Base-by-base conservation (phyloP, 768 basidiomycete genomes). In the Termitomyces eurrhizus region DNA sequence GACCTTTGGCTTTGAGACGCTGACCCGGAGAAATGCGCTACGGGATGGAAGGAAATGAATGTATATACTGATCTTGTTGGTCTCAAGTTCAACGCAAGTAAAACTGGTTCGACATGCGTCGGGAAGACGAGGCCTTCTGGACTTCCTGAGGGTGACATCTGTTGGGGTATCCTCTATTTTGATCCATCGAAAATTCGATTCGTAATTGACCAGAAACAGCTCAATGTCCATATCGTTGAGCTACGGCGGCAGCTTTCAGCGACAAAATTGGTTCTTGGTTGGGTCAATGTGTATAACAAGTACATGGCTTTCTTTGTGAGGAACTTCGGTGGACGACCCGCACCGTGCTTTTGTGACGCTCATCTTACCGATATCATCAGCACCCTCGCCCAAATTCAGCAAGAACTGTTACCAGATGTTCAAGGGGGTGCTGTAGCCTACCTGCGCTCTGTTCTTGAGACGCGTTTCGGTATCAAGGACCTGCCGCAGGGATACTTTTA, bases 1-100 rank as follows among this genome's bases (percentile, higher is more conserved):
- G 79, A 82, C 57, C 65, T 81, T 7, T 81, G 78, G 78, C 62
- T 80, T 18, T 79, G 75, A 75, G 72, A 77, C 52, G 63, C 73
- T 0, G 65, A 75, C 18, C 60, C 71, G 6, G 46, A 60, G 33
- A 73, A 72, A 54, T 75, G 75, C 36, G 74, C 68, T 8, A 55
- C 66, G 2, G 79, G 72, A 0, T 81, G 78, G 78, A 66, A 63
- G 44, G 78, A 74, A 66, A 78, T 81, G 75, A 72, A 75, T 18
- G 60, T 62, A 18, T 81, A 75, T 53, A 77, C 77, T 4, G 55
- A 68, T 9, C 67, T 80, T 33, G 74, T 74, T 11, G 78, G 79
- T 6, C 65, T 80, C 54, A 74, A 66, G 33, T 76, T 80, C 66
- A 79, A 80, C 59, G 59, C 67, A 51, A 65, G 69, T 33, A 80